Evolutionary conservation across 441 rosid species (phyloP), one percentile per base, ranked within the genome.

Genomic region (Theobroma grandiflorum): DNA sequence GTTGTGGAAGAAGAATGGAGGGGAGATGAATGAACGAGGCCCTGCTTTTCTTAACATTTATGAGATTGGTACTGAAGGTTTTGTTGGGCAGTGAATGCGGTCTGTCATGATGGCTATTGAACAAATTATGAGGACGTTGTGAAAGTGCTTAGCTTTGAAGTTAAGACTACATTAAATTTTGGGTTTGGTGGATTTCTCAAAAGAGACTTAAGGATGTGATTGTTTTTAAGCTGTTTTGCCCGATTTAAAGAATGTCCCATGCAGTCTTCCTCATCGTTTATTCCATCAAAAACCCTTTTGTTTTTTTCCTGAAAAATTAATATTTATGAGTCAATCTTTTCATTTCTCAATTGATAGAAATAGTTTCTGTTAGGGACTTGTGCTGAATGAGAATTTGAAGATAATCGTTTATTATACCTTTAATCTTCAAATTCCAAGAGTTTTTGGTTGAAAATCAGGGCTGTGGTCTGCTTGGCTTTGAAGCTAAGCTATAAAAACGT

Each of bases 111-210:
- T 81, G n/a, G 74, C 40, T 42, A 6, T 73, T 47, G 79, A 61
- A 52, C 65, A 69, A 12, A 69, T 9, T 4, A 52, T 15, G 57
- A 38, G 52, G 67, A 50, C 2, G 40, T 12, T n/a, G 50, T 53
- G 58, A 45, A 38, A 47, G 61, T 79, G 89, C 89, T 82, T 89
- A 45, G 84, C 95, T 87, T 91, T 70, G 85, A 91, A 90, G 91
- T 80, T 58, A 88, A 85, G 91, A 64, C 45, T 84, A 58, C 1
- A 40, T 50, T 8, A 12, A 84, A 65, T 49, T 37, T 73, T 11
- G 42, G 11, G 72, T 78, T 73, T 49, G 85, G 82, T 67, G 61
- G 75, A 58, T 64, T n/a, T 72, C 65, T 52, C 43, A 64, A 38
- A 12, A 20, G n/a, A 10, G n/a, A 5, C n/a, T 16, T 16, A 6